phyloP scores from a whole-genome alignment of 352 stramenopile species.

The Phytophthora tentaculata region DNA sequence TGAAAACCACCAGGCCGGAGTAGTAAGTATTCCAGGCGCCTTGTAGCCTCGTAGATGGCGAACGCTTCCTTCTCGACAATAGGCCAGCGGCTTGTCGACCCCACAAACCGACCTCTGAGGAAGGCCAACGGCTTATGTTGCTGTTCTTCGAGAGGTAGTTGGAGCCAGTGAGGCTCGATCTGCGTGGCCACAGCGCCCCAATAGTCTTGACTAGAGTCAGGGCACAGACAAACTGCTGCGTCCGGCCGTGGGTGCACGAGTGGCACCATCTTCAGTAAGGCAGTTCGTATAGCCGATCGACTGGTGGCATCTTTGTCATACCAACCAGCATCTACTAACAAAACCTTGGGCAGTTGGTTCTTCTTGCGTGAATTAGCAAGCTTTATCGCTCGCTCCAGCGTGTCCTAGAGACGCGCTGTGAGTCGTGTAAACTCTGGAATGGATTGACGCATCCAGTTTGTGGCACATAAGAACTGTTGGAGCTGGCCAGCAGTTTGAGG shows the following conservation, averaged over 20 bases:
- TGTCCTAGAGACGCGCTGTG: not conserved
- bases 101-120: conserved; percentile 1
- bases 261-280: conserved; percentile 21
- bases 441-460: conserved; percentile 34
- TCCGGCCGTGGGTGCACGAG: not conserved
- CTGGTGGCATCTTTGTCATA: conserved; percentile 5
- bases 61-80: conserved; percentile 32
- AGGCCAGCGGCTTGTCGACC: conserved; percentile 4
- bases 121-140: not conserved
- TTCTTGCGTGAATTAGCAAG: not conserved
- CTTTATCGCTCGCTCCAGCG: conserved; percentile 16
- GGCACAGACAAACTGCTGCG: conserved; percentile 7
- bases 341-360: not conserved
- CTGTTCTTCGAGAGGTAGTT: conserved; percentile 1
- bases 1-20: conserved; percentile 14
- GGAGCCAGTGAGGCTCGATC: not conserved
- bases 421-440: conserved; percentile 2
- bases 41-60: conserved; percentile 13
- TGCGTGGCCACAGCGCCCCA: not conserved
- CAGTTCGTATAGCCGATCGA: not conserved
- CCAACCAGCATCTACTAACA: conserved; percentile 13
- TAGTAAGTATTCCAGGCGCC: conserved; percentile 16
- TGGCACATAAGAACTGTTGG: conserved; percentile 36
- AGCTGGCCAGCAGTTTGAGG: conserved; percentile 25
- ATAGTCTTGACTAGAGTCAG: conserved; percentile 2